Evolutionary conservation across 108 stramenopile genomes (phyloP), one percentile per base, ranked within the genome.

Genomic region (Mayamaea pseudoterrestris): DNA sequence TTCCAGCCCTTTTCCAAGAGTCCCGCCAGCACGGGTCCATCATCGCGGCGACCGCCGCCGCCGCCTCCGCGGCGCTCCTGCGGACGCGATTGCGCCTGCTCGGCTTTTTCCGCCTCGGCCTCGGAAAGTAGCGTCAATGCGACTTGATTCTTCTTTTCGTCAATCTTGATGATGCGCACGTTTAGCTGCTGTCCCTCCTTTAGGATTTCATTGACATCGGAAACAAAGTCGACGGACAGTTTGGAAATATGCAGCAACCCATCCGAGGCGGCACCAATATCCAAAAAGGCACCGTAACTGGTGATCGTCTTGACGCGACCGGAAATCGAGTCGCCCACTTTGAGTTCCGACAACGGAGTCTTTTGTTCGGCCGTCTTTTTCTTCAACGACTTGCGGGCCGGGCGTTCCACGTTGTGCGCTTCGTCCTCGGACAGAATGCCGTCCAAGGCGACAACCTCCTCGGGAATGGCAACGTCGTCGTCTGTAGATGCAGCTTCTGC

Each of bases 231-330:
- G 41, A 82, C 69, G 17, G 93, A 74, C 44, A 96, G 71, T 47
- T 91, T 80, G 47, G 92, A 93, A 58, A 94, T 86, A 80, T 94
- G 93, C 32, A 96, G 50, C 34, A 96, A 80, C 41, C 85, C 93
- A 71, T 96, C 91, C 27, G 80, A 77, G 35, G 63, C 56, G 41
- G 86, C 86, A 30, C 95, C 95, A 45, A 96, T 82, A 68, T 96
- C 95, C 18, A 94, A 71, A 64, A 94, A 94, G 56, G 90, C 92
- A 42, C 95, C 95, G 62, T 91, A 94, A 28, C 70, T 48, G 25
- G 83, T 58, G 43, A 93, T 79, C 39, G 82, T 71, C 69, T 83
- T 88, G 41, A 96, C 87, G 12, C 53, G 76, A 44, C 87, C 95
- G 21, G 54, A 65, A 17, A 94, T 83, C 6, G 73, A 68, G 35